phyloP scores from a whole-genome alignment of 2,329 filamentous ascomycete genomes.

The Colletotrichum musicola region DNA sequence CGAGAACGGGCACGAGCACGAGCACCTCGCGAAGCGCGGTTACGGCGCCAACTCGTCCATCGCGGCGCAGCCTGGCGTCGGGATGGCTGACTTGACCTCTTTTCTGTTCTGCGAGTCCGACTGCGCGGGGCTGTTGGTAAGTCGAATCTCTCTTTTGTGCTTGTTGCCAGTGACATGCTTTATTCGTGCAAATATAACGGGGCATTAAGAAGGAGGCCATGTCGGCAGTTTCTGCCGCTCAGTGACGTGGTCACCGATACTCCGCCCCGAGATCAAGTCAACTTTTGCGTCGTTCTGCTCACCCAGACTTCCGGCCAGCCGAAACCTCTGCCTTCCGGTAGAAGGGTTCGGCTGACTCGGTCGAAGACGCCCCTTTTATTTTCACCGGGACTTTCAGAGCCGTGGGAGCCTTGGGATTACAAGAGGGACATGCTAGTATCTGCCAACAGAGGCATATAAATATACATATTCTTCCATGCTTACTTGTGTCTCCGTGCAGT shows the following conservation, averaged over 20 bases:
- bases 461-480: slow-evolving; percentile 36
- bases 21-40: slow-evolving; percentile 73
- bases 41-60: slow-evolving; percentile 88
- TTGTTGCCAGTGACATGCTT: slow-evolving; percentile 23
- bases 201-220: slow-evolving; percentile 74
- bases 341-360: slow-evolving; percentile 56
- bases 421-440: slow-evolving; percentile 58
- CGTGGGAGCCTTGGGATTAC: slow-evolving; percentile 62
- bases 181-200: slow-evolving; percentile 34
- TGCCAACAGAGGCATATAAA: slow-evolving; percentile 39
- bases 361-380: slow-evolving; percentile 51
- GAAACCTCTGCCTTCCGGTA: slow-evolving; percentile 28
- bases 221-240: slow-evolving; percentile 55
- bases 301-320: slow-evolving; percentile 8
- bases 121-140: slow-evolving; percentile 62
- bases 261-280: slow-evolving; percentile 71
- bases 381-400: slow-evolving; percentile 64
- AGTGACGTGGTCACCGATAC: slow-evolving; percentile 76
- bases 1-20: slow-evolving; percentile 51
- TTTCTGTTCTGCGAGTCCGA: slow-evolving; percentile 79
- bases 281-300: slow-evolving; percentile 44
- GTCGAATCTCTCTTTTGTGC: slow-evolving; percentile 42
- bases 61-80: slow-evolving; percentile 72
- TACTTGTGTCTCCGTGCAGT: slow-evolving; percentile 46
- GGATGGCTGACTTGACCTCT: slow-evolving; percentile 84